Evolutionary conservation across 768 basidiomycete genomes (phyloP).

Genomic region (Xerocomellus amylosporus): DNA sequence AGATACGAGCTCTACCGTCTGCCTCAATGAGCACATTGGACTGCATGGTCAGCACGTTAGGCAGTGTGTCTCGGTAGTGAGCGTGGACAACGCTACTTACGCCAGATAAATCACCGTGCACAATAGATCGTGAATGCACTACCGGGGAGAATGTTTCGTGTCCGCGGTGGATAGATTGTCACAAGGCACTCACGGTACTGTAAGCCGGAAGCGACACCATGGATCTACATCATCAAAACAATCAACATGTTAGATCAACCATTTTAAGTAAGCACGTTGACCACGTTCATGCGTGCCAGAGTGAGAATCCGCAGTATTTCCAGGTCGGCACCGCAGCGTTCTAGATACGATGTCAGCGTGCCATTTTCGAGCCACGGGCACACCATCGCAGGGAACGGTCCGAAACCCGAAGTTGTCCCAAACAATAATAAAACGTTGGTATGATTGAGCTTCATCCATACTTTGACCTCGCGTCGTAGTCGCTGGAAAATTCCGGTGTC

Average conservation of each 20-base stretch:
- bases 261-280: too few relatives aligned
- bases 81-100: neutral
- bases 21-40: neutral
- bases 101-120: neutral
- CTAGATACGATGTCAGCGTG: neutral
- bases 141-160: neutral
- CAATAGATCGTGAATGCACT: neutral
- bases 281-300: neutral
- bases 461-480: neutral
- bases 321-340: neutral
- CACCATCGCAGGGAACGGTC: neutral
- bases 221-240: neutral
- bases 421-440: neutral
- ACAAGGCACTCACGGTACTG: neutral
- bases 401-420: neutral
- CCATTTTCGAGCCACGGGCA: constrained; percentile 2
- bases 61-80: too few relatives aligned
- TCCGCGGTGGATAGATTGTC: too few relatives aligned
- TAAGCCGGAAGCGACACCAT: neutral
- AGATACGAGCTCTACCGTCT: neutral
- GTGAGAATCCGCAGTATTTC: neutral
- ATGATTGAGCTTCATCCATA: constrained; percentile 9
- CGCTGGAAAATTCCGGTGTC: neutral
- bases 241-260: neutral
- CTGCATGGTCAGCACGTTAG: neutral